A percentile compares a stretch with the other conserved stretches of the same genome.
These are phyloP conservation scores for Entomortierella beljakovae DNA, from an alignment of 192 early-diverging fungal genomes.

Conservation along the genomic window DNA sequence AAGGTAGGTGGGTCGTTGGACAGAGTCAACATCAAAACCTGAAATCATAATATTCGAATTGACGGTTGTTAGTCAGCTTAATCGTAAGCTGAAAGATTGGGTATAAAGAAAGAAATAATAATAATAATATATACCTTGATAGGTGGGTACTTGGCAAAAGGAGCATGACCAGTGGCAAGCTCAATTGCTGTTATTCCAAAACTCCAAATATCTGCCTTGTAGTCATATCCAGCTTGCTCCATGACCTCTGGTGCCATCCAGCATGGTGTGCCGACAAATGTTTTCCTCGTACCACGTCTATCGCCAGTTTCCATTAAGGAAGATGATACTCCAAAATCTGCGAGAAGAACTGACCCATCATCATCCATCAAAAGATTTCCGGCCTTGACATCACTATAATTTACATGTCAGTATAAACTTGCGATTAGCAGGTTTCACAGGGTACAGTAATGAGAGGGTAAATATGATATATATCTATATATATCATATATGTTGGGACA, in stretches of 20 bases:
- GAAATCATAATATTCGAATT: too few relatives aligned
- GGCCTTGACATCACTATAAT: conserved; percentile 73
- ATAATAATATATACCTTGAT: conserved; percentile 68
- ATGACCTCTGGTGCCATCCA: conserved; percentile 89
- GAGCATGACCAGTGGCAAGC: conserved; percentile 88
- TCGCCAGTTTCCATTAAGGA: conserved; percentile 76
- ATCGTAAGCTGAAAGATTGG: too few relatives aligned
- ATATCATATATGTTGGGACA: background rate
- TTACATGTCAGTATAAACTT: background rate
- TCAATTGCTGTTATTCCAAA: conserved; percentile 92
- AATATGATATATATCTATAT: background rate
- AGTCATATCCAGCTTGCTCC: conserved; percentile 91
- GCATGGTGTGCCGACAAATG: conserved; percentile 80
- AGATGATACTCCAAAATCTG: conserved; percentile 78
- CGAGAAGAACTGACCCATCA: conserved; percentile 70
- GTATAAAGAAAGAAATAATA: background rate
- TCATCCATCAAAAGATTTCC: conserved; percentile 77
- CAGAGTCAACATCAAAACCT: conserved; percentile 91
- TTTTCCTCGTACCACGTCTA: conserved; percentile 68
- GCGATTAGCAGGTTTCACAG: background rate
- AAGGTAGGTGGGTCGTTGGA: conserved; percentile 89
- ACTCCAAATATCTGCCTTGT: conserved; percentile 92
- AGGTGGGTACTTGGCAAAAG: conserved; percentile 89
- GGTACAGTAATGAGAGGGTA: background rate
- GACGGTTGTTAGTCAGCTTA: too few relatives aligned